Base-by-base conservation (phyloP, 2,329 filamentous ascomycete species). In the Hypocreales sp. region DNA sequence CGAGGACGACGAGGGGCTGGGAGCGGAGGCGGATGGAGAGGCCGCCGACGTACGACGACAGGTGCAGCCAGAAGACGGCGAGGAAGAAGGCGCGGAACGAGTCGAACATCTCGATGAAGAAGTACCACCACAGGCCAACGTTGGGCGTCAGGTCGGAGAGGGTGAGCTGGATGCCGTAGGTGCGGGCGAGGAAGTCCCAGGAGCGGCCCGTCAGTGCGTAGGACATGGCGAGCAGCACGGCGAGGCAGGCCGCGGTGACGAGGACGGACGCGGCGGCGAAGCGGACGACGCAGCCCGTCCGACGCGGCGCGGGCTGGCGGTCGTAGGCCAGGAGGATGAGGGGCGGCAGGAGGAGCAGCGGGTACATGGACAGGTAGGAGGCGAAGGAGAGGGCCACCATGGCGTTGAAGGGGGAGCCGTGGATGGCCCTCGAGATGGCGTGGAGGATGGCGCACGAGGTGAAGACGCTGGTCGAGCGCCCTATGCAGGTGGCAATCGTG, bases 51-150 rank as follows among this genome's bases (percentile, higher is more conserved):
- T 98, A 98, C 21, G 80, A 79, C 1, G 79, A 73, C 31, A 95
- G 72, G 48, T 98, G 90, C 34, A 98, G 67, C 84, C 92, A 95
- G 58, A 98, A 98, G 26, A 98, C 86, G 29, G 81, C 90, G 4
- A 98, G 69, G 64, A 95, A 98, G 63, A 98, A 98, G 40, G 79
- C 77, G 21, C 90, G 72, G 65, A 98, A 98, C 1, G 86, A 87
- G 55, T 98, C 90, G 50, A 98, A 98, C 74, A 98, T 98, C 49
- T 98, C 87, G 40, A 92, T 92, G 48, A 98, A 95, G 57, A 98
- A 98, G 55, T 98, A 98, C 90, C 90, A 98, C 90, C 90, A 98
- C 2, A 98, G 64, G 2, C 90, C 90, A 17, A 92, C 79, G 39
- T 95, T 98, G 9, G 90, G 90, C 0, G 87, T 92, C 22, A 98